Conservation (phyloP, 202 grass and related monocot genomes). For the Cymbopogon flexuosus region DNA sequence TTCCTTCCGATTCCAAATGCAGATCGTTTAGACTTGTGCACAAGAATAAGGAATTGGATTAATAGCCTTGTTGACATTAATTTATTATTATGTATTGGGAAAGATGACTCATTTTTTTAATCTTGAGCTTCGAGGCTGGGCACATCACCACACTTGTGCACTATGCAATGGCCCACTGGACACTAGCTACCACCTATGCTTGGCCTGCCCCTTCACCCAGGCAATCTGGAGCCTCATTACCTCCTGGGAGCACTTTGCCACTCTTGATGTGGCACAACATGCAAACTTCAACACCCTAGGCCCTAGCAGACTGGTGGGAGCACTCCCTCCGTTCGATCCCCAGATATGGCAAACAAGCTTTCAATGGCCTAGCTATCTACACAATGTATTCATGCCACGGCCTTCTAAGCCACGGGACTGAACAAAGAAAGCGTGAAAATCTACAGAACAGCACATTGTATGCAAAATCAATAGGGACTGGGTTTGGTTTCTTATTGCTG, state of each 20-base stretch:
- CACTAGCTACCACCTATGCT: too few relatives aligned
- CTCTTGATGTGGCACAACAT: background rate
- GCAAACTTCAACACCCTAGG: background rate
- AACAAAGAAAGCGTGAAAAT: background rate
- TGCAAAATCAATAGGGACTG: background rate
- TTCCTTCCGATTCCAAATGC: background rate
- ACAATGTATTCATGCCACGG: background rate
- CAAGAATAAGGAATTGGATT: background rate
- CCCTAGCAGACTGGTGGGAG: background rate
- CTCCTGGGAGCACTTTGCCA: background rate
- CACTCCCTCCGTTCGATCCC: background rate
- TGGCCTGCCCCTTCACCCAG: too few relatives aligned
- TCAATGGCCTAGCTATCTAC: background rate
- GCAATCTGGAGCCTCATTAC: background rate
- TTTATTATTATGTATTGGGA: background rate
- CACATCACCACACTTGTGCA: background rate
- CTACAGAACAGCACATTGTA: background rate
- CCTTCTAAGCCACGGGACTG: background rate
- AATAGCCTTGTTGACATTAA: background rate
- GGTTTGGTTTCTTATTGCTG: background rate
- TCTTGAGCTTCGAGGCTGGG: background rate
- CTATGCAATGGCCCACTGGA: background rate
- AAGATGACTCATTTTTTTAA: background rate
- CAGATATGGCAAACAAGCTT: background rate
- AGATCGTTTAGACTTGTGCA: background rate